Evolutionary conservation across 1,284 basidiomycete species (phyloP), one percentile per base, ranked within the genome.

Genomic region (Malassezia sp.): DNA sequence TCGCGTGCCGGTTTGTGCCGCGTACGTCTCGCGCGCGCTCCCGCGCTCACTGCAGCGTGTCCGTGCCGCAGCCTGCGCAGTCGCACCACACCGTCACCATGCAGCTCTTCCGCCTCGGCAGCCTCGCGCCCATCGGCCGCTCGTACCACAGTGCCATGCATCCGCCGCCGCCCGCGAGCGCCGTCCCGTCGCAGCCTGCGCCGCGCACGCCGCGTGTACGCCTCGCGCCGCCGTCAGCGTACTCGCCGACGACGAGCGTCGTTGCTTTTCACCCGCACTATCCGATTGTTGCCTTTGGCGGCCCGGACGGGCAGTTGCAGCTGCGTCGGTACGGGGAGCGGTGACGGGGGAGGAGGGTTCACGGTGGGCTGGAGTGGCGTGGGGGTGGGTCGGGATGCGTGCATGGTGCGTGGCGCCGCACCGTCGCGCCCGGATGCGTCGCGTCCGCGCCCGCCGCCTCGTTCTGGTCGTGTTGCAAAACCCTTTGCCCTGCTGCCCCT

Each of bases 1-100:
- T 21, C 79, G 83, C 40, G 78, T 86, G 0, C 81, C 82, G 23
- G 82, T 97, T 4, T 85, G 91, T 67, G 89, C 86, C 29, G 79
- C 80, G 3, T n/a, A 49, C 51, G 27, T 54, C 54, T 5, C 40
- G 45, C 15, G 56, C 60, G 5, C 52, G 52, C n/a, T n/a, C n/a
- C n/a, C n/a, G 28, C 38, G n/a, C 15, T 34, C n/a, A n/a, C n/a
- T 18, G 32, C 21, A 21, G 38, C n/a, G 30, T 27, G n/a, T 28
- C 22, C 17, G 42, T 28, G 39, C 42, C 43, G 21, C 27, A 32
- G 20, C 30, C 24, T n/a, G 32, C 28, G 20, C 26, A 42, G 17
- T 37, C 33, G 27, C 20, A 30, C 27, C 28, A 42, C 3, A 40
- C 39, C 11, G 44, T 52, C 15, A 31, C 50, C 24, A 53, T 53